Evolutionary conservation across 1,139 yeast species (phyloP).

Genomic region (Suhomyces kunorum): DNA sequence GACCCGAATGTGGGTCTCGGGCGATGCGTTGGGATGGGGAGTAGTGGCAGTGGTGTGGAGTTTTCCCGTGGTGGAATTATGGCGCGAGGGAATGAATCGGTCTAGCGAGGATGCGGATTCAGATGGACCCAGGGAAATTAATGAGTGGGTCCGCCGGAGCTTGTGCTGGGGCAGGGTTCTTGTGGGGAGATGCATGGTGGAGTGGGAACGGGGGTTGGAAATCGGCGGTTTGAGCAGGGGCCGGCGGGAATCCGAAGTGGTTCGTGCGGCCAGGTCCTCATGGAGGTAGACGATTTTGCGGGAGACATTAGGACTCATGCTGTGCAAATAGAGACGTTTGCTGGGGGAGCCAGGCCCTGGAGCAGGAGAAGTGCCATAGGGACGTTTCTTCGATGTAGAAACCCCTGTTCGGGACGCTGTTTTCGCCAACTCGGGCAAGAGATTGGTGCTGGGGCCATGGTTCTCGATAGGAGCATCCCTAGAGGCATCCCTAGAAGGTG

Average conservation of each 20-base stretch:
- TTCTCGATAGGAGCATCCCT: constrained; percentile 8
- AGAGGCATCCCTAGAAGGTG: no score
- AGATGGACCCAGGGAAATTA: constrained; percentile 28
- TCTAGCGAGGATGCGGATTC: constrained; percentile 32
- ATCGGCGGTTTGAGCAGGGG: constrained; percentile 21
- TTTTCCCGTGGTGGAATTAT: constrained; percentile 43
- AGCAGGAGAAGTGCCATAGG: constrained; percentile 15
- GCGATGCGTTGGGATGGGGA: constrained; percentile 52
- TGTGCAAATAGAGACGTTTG: constrained; percentile 37
- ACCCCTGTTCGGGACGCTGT: constrained; percentile 9
- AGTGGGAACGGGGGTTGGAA: constrained; percentile 24
- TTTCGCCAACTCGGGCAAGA: constrained; percentile 12
- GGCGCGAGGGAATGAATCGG: constrained; percentile 49
- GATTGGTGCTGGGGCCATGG: constrained; percentile 8
- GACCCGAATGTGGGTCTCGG: constrained; percentile 60
- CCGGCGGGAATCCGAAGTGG: constrained; percentile 10
- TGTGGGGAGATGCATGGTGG: constrained; percentile 20
- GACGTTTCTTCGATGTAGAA: constrained; percentile 9
- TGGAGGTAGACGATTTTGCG: constrained; percentile 30
- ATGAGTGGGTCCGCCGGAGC: constrained; percentile 41
- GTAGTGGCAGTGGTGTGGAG: constrained; percentile 31
- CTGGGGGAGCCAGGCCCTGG: constrained; percentile 27
- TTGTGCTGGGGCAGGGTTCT: constrained; percentile 22
- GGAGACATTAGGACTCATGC: constrained; percentile 47
- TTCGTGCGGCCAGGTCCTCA: no score